Conservation (phyloP, 805 yeast genomes). For the Ogataea chonburiensis region DNA sequence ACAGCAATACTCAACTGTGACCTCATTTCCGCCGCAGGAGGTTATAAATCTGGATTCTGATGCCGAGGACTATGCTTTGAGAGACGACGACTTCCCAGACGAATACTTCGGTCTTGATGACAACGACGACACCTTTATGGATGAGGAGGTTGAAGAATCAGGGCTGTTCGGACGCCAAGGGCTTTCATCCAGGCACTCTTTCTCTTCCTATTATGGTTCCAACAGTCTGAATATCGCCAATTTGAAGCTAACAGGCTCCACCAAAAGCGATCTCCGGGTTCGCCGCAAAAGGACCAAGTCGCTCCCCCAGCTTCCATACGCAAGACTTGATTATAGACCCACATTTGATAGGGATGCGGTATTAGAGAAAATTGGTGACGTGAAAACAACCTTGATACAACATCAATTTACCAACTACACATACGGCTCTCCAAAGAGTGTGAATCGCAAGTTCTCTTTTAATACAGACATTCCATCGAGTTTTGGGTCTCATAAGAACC, state of each 20-base stretch:
- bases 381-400: slow-evolving; percentile 37
- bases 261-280: slow-evolving; percentile 6
- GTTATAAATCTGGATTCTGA: slow-evolving; percentile 43
- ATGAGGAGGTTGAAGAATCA: slow-evolving; percentile 14
- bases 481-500: slow-evolving; percentile 1
- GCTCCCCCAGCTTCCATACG: slow-evolving; percentile 51
- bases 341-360: slow-evolving; percentile 35
- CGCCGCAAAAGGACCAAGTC: slow-evolving; percentile 50
- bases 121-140: slow-evolving; percentile 12
- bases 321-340: slow-evolving; percentile 42
- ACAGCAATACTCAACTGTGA: slow-evolving; percentile 18
- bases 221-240: slow-evolving; percentile 20
- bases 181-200: slow-evolving; percentile 17
- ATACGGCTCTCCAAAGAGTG: slow-evolving; percentile 19
- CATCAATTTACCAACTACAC: slow-evolving; percentile 30
- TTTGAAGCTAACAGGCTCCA: slow-evolving; percentile 15
- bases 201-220: slow-evolving; percentile 18
- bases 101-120: slow-evolving; percentile 19
- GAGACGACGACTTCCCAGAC: slow-evolving; percentile 15
- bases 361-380: slow-evolving; percentile 40
- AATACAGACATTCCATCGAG: slow-evolving; percentile 17
- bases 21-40: slow-evolving; percentile 21
- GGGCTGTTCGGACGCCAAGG: slow-evolving; percentile 4
- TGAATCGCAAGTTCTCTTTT: slow-evolving; percentile 29
- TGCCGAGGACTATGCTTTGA: slow-evolving; percentile 36